Conservation (phyloP, 495 filamentous ascomycete genomes). For the Hypoxylon perforatum region DNA sequence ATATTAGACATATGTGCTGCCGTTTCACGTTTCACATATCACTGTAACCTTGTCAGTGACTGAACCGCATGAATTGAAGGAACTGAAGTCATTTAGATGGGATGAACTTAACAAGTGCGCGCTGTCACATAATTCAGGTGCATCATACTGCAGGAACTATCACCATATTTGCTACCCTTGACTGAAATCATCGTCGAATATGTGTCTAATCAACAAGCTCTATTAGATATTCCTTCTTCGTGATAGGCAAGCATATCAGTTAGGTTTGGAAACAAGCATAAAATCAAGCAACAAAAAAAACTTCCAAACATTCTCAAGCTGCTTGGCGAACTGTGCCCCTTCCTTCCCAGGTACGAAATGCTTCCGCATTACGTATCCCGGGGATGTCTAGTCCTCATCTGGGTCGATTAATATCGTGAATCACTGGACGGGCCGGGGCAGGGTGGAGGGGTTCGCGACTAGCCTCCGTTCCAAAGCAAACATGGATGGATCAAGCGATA, state of each 20-base stretch:
- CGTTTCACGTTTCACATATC: too few species aligned
- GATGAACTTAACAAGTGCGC: not conserved
- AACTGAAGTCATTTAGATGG: not conserved
- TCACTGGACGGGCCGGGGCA: not conserved
- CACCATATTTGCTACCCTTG: not conserved
- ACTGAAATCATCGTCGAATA: not conserved
- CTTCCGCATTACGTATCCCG: conserved; percentile 3
- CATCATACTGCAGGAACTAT: not conserved
- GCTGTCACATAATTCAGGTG: not conserved
- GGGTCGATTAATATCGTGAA: conserved; percentile 16
- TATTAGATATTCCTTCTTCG: too few species aligned
- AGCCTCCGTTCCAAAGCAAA: not conserved
- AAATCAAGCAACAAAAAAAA: too few species aligned
- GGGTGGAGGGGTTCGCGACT: not conserved
- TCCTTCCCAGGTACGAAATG: too few species aligned
- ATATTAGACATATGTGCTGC: too few species aligned
- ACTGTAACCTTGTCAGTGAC: too few species aligned
- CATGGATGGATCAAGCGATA: conserved; percentile 1
- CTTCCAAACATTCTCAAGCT: too few species aligned
- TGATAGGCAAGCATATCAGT: not conserved
- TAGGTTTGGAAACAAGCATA: not conserved
- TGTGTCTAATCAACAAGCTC: too few species aligned
- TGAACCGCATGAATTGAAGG: not conserved
- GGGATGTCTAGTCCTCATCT: not conserved
- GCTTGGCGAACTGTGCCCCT: conserved; percentile 4